Evolutionary conservation across 1,284 basidiomycete species (phyloP).

Genomic region (Porogramme epimiltina): DNA sequence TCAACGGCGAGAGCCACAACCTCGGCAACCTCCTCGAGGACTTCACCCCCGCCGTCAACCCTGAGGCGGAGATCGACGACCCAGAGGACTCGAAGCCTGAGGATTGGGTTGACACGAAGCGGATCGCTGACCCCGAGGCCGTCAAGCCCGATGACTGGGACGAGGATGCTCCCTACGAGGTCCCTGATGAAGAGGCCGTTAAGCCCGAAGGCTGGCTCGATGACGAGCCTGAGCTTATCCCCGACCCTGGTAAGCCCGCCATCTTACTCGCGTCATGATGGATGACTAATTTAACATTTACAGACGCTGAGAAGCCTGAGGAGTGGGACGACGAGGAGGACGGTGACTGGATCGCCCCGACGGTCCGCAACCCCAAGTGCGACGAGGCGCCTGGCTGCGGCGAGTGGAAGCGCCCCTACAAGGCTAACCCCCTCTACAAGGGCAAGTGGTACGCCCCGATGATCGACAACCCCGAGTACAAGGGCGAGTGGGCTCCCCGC

Average conservation of each 20-base stretch:
- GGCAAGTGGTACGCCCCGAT: slow-evolving; percentile 95
- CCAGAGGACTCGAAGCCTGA: slow-evolving; percentile 88
- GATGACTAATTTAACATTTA: neutral
- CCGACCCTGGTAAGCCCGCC: slow-evolving; percentile 74
- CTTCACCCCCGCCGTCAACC: slow-evolving; percentile 96
- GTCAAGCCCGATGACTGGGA: slow-evolving; percentile 96
- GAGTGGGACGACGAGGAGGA: slow-evolving; percentile 99
- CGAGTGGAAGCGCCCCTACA: slow-evolving; percentile 86
- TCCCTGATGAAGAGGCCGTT: slow-evolving; percentile 83
- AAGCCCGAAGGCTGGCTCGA: slow-evolving; percentile 98
- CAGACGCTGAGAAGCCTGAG: slow-evolving; percentile 93
- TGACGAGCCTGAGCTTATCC: slow-evolving; percentile 79
- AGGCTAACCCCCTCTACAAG: slow-evolving; percentile 91
- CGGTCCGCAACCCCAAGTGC: slow-evolving; percentile 89
- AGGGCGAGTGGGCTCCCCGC: slow-evolving; percentile 91
- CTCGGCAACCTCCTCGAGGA: slow-evolving; percentile 90
- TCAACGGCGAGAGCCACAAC: slow-evolving; percentile 86
- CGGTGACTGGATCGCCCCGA: slow-evolving; percentile 96
- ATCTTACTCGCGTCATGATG: neutral
- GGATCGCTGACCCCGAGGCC: slow-evolving; percentile 85
- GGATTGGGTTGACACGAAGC: slow-evolving; percentile 91
- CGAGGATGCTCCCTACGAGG: slow-evolving; percentile 90
- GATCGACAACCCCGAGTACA: slow-evolving; percentile 98
- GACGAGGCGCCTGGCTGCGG: slow-evolving; percentile 92
- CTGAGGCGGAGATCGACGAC: slow-evolving; percentile 91